A percentile compares a stretch with the other conserved stretches of the same genome.
Conservation (phyloP, 2,329 filamentous ascomycete genomes). For the Mycosphaerella sp. region DNA sequence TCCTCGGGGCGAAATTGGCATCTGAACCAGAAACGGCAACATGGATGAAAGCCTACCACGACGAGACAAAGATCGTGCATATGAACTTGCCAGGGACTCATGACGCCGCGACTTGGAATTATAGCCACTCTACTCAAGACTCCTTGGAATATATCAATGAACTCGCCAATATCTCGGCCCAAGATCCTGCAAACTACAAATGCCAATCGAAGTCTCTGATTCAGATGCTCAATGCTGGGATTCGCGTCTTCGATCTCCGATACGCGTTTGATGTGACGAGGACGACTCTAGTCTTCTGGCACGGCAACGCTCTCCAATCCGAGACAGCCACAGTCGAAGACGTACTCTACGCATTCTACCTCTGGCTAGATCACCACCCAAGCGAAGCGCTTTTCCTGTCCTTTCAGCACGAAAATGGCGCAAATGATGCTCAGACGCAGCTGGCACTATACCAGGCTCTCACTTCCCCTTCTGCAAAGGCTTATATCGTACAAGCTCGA, state of each 20-base stretch:
- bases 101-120: slow-evolving; percentile 50
- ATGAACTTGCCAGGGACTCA: slow-evolving; percentile 50
- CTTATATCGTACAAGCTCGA: slow-evolving; percentile 39
- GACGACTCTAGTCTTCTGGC: slow-evolving; percentile 46
- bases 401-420: slow-evolving; percentile 43
- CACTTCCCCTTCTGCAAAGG: slow-evolving; percentile 36
- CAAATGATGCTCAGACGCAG: slow-evolving; percentile 38
- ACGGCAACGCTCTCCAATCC: slow-evolving; percentile 42
- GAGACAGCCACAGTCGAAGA: slow-evolving; percentile 42
- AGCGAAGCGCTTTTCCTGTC: slow-evolving; percentile 45
- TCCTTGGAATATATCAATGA: slow-evolving; percentile 38
- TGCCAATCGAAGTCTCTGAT: slow-evolving; percentile 41
- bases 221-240: slow-evolving; percentile 42
- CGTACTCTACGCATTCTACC: slow-evolving; percentile 45
- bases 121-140: slow-evolving; percentile 41
- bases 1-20: slow-evolving; percentile 13
- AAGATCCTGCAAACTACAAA: slow-evolving; percentile 36
- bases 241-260: slow-evolving; percentile 49
- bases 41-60: slow-evolving; percentile 45
- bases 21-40: slow-evolving; percentile 27
- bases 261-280: slow-evolving; percentile 46
- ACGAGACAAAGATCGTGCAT: slow-evolving; percentile 41
- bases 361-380: slow-evolving; percentile 45
- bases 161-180: slow-evolving; percentile 34
- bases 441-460: slow-evolving; percentile 36